Conservation (phyloP, 352 stramenopile genomes). For the Plasmopara viticola region DNA sequence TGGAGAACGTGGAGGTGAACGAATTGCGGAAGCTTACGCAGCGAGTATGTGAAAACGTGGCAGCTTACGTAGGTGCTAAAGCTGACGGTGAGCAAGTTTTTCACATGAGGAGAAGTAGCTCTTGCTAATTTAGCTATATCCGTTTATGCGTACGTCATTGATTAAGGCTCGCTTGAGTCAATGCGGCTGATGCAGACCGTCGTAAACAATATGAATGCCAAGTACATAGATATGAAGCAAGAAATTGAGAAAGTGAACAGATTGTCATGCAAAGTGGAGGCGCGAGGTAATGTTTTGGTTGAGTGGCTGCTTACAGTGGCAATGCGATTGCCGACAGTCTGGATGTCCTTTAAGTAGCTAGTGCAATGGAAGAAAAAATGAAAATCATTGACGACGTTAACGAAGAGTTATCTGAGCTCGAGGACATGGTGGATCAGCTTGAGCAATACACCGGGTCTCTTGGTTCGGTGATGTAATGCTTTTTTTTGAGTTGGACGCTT, state of each 20-base stretch:
- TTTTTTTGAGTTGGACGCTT: neutral
- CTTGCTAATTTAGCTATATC: neutral
- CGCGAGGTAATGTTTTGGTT: slow-evolving; percentile 39
- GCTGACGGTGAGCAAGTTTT: slow-evolving; percentile 37
- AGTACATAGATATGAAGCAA: slow-evolving; percentile 54
- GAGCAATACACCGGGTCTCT: slow-evolving; percentile 71
- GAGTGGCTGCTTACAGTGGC: neutral
- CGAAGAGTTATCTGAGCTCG: slow-evolving; percentile 76
- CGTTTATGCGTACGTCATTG: neutral
- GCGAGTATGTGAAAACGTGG: slow-evolving; percentile 62
- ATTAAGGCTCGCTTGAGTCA: slow-evolving; percentile 61
- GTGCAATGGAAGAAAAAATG: slow-evolving; percentile 67
- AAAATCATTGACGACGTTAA: slow-evolving; percentile 75
- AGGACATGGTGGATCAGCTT: slow-evolving; percentile 85
- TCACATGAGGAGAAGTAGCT: neutral
- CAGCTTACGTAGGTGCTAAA: slow-evolving; percentile 59
- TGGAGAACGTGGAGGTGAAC: slow-evolving; percentile 54
- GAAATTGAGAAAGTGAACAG: slow-evolving; percentile 56
- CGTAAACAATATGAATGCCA: slow-evolving; percentile 47
- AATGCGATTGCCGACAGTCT: neutral
- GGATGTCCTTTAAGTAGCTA: slow-evolving; percentile 20
- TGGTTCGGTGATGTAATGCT: slow-evolving; percentile 26
- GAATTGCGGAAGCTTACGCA: slow-evolving; percentile 55
- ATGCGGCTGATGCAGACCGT: slow-evolving; percentile 70
- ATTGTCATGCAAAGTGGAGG: slow-evolving; percentile 58